Evolutionary conservation across 2,329 filamentous ascomycete genomes (phyloP), one percentile per base, ranked within the genome.

Genomic region (Purpureocillium takamizusanense): DNA sequence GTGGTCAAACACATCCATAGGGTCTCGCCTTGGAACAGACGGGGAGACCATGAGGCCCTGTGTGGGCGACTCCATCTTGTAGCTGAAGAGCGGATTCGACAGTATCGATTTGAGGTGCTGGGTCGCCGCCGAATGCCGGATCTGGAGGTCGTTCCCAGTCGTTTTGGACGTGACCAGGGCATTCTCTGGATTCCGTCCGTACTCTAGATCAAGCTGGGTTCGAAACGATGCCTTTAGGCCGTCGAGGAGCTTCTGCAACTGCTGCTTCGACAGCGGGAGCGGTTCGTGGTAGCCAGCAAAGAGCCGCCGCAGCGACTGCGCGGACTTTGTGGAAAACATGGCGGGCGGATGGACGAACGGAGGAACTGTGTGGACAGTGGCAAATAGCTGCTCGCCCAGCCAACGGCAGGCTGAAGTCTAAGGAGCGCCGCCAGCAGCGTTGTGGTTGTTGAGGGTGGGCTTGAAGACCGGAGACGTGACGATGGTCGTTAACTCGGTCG

Each of bases 141-240:
- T 33, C 25, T 45, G 47, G 15, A 44, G 37, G 17, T 36, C 42
- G 11, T 43, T 23, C 21, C 52, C 50, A 27, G 40, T 31, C 43
- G 25, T 36, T 47, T 50, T 33, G 50, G 36, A 28, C 21, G 36
- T 38, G n/a, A 36, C 43, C 9, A 41, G 42, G 27, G 33, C 46
- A 29, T 45, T 44, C 8, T 62, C 51, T 13, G 56, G 45, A 23
- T 61, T 51, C 50, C 59, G 67, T 42, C 73, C 73, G 48, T 78
- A 70, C 50, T 78, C 74, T 32, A 59, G 63, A 48, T 78, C 73
- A n/a, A 79, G 69, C 23, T 76, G 69, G 39, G 65, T 65, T 37
- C 74, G 67, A 51, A 79, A 79, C 3, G 74, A 77, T 6, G 62
- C 56, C 36, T 75, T 78, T 37, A 79, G 63, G 27, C 67, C 65